phyloP scores from a whole-genome alignment of 768 basidiomycete genomes.

The Hortiboletus flavorubellus region DNA sequence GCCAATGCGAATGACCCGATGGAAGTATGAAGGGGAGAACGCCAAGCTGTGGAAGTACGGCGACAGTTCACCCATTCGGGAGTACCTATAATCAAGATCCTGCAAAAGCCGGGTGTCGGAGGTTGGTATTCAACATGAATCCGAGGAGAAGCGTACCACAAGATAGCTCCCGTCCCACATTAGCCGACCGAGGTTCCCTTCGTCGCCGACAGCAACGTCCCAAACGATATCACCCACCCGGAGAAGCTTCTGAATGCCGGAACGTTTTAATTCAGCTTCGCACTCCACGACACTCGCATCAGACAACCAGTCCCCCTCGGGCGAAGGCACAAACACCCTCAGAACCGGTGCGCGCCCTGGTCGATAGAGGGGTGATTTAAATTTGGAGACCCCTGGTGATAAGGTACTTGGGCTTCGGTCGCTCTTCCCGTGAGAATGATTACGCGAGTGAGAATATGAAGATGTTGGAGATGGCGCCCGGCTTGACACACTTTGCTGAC shows the following conservation, averaged over 20 bases:
- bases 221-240: conserved; percentile 80
- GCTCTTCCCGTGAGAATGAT: conserved; percentile 38
- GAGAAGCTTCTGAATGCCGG: conserved; percentile 50
- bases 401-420: conserved; percentile 22
- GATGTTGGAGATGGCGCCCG: conserved; percentile 65
- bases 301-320: conserved; percentile 83
- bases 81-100: conserved; percentile 86
- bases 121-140: not conserved
- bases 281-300: conserved; percentile 80
- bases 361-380: conserved; percentile 71
- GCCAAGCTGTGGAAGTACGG: conserved; percentile 77
- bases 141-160: conserved; percentile 51
- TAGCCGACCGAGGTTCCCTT: conserved; percentile 78
- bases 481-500: conserved; percentile 48
- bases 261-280: conserved; percentile 69
- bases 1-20: conserved; percentile 72
- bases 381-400: conserved; percentile 28
- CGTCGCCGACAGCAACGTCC: conserved; percentile 84
- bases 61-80: conserved; percentile 70
- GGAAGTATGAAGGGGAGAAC: conserved; percentile 87
- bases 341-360: conserved; percentile 71
- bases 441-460: conserved; percentile 34
- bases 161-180: conserved; percentile 90
- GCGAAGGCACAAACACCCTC: conserved; percentile 81
- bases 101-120: conserved; percentile 29